Evolutionary conservation across 495 filamentous ascomycete genomes (phyloP), one percentile per base, ranked within the genome.

Genomic region (Thermochaetoides thermophila): DNA sequence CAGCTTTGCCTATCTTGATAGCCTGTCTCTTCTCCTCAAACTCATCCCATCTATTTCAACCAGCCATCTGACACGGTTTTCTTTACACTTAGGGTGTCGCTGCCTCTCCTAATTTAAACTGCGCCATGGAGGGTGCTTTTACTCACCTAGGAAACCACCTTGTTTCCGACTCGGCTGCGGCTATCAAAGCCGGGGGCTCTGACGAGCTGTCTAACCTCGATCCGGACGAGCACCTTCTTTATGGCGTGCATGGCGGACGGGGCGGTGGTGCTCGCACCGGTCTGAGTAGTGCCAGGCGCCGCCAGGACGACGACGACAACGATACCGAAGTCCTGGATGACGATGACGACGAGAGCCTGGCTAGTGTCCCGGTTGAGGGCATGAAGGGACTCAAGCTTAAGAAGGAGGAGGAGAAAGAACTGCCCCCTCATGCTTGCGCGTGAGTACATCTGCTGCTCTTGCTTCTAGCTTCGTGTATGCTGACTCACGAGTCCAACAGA

Each of bases 351-450:
- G 84, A 95, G 58, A 95, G 86, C 46, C 66, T 91, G 47, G 77
- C 78, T n/a, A 93, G 84, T 53, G 75, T 81, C 28, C 75, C 81
- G 3, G 70, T 85, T 22, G 79, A 82, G 34, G 79, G 77, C 35
- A 72, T 74, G 42, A 79, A 78, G 47, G 64, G 68, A 38, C 69
- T 84, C 35, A 70, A 64, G 26, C 55, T 75, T 28, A 64, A 72
- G 39, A 67, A 72, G 33, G 61, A 70, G 8, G 71, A 74, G 48
- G 85, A 94, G 42, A 84, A 85, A 42, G 85, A 94, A 55, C 73
- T 96, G 22, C 89, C 89, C 26, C 64, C 80, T 35, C 87, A 99
- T 68, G 89, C 89, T 39, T 99, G 89, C 83, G 84, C 89, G 74
- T 91, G 68, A 67, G 84, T 78, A 25, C 25, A 17, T 9, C 18